phyloP scores from a whole-genome alignment of 495 filamentous ascomycete genomes.

The Rhizodiscina lignyota region DNA sequence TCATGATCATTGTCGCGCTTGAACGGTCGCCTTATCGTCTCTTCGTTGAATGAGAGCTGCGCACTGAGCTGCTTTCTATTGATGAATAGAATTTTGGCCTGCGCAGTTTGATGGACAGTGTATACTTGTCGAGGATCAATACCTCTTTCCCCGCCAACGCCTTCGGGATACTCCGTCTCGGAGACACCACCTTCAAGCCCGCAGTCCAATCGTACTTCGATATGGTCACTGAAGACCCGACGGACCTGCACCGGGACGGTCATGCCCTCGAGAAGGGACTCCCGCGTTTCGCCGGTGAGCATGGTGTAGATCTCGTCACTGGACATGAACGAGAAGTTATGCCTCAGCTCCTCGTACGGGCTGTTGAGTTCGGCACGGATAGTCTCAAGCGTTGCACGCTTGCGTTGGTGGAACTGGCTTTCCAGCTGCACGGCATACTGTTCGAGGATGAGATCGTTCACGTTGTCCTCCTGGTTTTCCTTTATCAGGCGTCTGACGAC shows the following conservation, averaged over 20 bases:
- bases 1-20: slow-evolving; percentile 48
- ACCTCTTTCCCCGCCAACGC: slow-evolving; percentile 33
- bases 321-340: slow-evolving; percentile 52
- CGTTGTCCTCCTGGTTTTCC: slow-evolving; percentile 80
- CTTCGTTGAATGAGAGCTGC: slow-evolving; percentile 69
- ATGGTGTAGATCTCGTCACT: slow-evolving; percentile 87
- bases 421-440: slow-evolving; percentile 95
- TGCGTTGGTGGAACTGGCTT: slow-evolving; percentile 78
- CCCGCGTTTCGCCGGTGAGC: slow-evolving; percentile 83
- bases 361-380: slow-evolving; percentile 85
- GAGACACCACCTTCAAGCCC: slow-evolving; percentile 80
- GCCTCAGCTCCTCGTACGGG: slow-evolving; percentile 86
- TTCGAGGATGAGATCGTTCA: slow-evolving; percentile 90
- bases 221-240: slow-evolving; percentile 75
- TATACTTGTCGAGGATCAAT: slow-evolving; percentile 37
- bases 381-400: slow-evolving; percentile 89
- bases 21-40: slow-evolving; percentile 54
- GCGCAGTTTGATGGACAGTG: slow-evolving; percentile 60
- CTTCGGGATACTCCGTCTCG: slow-evolving; percentile 50
- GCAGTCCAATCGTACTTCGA: slow-evolving; percentile 83
- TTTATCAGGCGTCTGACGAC: slow-evolving; percentile 85
- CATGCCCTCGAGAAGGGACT: slow-evolving; percentile 74
- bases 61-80: slow-evolving; percentile 68
- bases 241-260: slow-evolving; percentile 79
- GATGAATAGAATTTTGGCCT: slow-evolving; percentile 71